Evolutionary conservation across 345 rosid genomes (phyloP).

Genomic region (Rhizophora mangle): DNA sequence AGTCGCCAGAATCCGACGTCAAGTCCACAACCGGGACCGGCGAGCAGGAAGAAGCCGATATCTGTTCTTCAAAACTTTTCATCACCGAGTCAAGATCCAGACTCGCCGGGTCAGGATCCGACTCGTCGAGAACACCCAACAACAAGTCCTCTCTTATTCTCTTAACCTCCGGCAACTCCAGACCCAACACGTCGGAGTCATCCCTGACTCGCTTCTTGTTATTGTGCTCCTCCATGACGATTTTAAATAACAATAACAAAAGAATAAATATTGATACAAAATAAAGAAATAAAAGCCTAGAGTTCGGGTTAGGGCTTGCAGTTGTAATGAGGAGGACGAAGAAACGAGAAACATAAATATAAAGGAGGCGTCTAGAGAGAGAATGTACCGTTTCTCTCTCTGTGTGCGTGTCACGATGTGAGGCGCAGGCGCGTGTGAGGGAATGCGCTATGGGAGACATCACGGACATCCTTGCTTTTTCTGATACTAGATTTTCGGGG

Average conservation of each 20-base stretch:
- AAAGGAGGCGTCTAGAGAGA: conserved; percentile 38
- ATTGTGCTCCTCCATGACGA: conserved; percentile 34
- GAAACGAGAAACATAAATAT: conserved; percentile 44
- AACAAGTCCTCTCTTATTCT: conserved; percentile 42
- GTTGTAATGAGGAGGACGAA: conserved; percentile 26
- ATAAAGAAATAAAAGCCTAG: too few species aligned
- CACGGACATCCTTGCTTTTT: conserved; percentile 44
- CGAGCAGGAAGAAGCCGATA: conserved; percentile 11
- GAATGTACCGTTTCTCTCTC: conserved; percentile 10
- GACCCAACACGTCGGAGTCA: conserved; percentile 32
- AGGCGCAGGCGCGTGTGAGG: conserved; percentile 41
- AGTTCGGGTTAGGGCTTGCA: background rate
- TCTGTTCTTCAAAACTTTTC: conserved; percentile 27
- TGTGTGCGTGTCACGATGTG: conserved; percentile 12
- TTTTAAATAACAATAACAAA: background rate
- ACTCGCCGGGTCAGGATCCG: conserved; percentile 17
- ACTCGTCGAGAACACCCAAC: conserved; percentile 23
- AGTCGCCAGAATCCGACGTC: conserved; percentile 43
- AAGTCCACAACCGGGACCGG: conserved; percentile 13
- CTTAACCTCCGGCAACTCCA: conserved; percentile 40
- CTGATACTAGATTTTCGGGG: conserved; percentile 1
- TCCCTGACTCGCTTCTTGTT: conserved; percentile 47
- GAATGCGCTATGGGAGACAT: conserved; percentile 27
- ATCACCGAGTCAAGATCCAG: conserved; percentile 26
- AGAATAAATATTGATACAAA: too few species aligned